These are phyloP conservation scores for Chlamydomonas sp. DNA, from an alignment of 139 green algal species.

Conservation along the genomic window DNA sequence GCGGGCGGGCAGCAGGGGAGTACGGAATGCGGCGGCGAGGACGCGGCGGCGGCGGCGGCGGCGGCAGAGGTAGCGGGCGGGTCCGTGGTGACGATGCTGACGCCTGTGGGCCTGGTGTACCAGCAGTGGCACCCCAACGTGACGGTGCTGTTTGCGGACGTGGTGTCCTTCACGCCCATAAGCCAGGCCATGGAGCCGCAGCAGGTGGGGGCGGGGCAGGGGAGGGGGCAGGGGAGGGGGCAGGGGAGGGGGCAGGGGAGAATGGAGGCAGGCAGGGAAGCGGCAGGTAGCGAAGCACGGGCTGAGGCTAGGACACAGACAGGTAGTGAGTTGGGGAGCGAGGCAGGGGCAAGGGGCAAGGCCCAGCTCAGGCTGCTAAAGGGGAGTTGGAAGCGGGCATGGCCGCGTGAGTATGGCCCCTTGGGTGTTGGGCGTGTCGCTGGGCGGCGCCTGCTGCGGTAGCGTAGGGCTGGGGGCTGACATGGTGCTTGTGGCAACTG, in stretches of 20 bases:
- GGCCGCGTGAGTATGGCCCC: not conserved
- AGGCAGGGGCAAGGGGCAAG: too few species aligned
- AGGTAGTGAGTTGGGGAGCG: too few species aligned
- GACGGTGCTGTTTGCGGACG: slow-evolving; percentile 35
- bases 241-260: not conserved
- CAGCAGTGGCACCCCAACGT: slow-evolving; percentile 52
- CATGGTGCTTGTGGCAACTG: too few species aligned
- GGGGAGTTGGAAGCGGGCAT: too few species aligned
- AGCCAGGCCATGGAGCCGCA: slow-evolving; percentile 36
- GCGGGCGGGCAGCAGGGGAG: not conserved
- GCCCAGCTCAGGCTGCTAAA: too few species aligned
- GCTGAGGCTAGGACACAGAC: too few species aligned
- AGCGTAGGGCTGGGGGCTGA: too few species aligned
- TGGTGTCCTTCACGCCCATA: slow-evolving; percentile 38
- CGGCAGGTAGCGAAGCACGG: too few species aligned
- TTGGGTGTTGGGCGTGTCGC: not conserved
- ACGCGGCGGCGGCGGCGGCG: not conserved
- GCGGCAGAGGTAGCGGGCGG: not conserved
- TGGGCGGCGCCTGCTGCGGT: not conserved
- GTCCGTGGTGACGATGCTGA: not conserved
- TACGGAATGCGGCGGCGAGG: not conserved
- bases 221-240: not conserved
- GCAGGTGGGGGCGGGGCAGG: slow-evolving; percentile 1
- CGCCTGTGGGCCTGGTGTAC: slow-evolving; percentile 34
- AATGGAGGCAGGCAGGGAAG: too few species aligned